phyloP scores from a whole-genome alignment of 257 asterid species.

The Schizonepeta tenuifolia region DNA sequence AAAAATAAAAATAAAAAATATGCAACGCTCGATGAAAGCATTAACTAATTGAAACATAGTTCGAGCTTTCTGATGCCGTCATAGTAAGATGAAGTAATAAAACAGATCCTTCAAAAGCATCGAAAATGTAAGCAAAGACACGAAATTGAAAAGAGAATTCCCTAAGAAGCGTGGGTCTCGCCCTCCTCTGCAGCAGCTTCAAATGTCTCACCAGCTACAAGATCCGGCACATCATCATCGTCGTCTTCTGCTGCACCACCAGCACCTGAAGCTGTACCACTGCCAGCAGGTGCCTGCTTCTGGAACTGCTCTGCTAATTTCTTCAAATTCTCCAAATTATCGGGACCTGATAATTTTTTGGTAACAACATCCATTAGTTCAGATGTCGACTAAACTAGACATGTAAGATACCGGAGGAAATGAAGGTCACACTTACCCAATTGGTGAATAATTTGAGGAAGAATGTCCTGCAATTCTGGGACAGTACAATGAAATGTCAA shows the following conservation, averaged over 20 bases:
- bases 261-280: neutral
- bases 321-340: conserved; percentile 80
- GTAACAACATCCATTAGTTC: too few species aligned
- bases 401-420: neutral
- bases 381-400: too few species aligned
- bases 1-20: too few species aligned
- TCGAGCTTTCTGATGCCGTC: too few species aligned
- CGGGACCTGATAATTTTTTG: conserved; percentile 55
- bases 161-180: conserved; percentile 31
- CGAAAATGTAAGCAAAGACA: conserved; percentile 35
- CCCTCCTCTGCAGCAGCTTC: conserved; percentile 28
- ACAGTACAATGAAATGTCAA: conserved; percentile 16
- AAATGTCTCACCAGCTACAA: conserved; percentile 16
- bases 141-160: conserved; percentile 37
- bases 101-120: conserved; percentile 28
- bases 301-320: conserved; percentile 83
- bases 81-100: too few species aligned
- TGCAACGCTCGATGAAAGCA: too few species aligned
- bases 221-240: conserved; percentile 7
- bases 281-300: conserved; percentile 54
- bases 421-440: conserved; percentile 57
- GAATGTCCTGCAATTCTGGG: conserved; percentile 59
- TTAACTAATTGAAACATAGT: too few species aligned
- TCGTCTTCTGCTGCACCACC: conserved; percentile 1
- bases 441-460: conserved; percentile 59